Evolutionary conservation across 176 grass and related monocot species (phyloP).

Genomic region (Pharus latifolius): DNA sequence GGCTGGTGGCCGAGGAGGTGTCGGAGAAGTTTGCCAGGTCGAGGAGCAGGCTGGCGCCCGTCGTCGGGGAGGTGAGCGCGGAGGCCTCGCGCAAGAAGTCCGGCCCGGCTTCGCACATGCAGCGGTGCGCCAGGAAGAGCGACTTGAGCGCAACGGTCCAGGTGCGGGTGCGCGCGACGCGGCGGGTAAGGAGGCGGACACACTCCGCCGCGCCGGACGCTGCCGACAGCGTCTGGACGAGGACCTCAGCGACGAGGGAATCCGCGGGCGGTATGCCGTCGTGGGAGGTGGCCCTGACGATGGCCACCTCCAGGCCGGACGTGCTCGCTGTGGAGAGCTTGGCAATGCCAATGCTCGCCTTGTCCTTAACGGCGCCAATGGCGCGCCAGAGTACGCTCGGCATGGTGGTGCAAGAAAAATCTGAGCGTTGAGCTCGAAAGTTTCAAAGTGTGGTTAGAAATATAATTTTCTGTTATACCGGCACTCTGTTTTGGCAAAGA

Average conservation of each 20-base stretch:
- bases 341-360: conserved; percentile 28
- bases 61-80: neutral
- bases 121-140: conserved; percentile 16
- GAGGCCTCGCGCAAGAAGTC: conserved; percentile 17
- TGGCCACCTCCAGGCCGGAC: conserved; percentile 26
- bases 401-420: neutral
- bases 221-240: conserved; percentile 9
- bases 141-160: conserved; percentile 44
- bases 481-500: too few relatives aligned
- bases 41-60: conserved; percentile 11
- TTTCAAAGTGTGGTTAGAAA: too few relatives aligned
- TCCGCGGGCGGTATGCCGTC: conserved; percentile 19
- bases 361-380: conserved; percentile 29
- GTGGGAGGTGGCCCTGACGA: conserved; percentile 42
- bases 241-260: neutral
- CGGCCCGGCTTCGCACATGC: conserved; percentile 15
- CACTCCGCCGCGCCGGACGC: neutral
- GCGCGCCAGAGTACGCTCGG: conserved; percentile 15
- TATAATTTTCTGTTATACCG: too few relatives aligned
- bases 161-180: conserved; percentile 25
- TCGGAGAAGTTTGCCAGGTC: conserved; percentile 34
- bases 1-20: neutral
- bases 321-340: conserved; percentile 4
- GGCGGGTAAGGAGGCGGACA: conserved; percentile 22
- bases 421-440: too few relatives aligned